Base-by-base conservation (phyloP, 1,284 basidiomycete genomes). In the Rhizoctonia solani region DNA sequence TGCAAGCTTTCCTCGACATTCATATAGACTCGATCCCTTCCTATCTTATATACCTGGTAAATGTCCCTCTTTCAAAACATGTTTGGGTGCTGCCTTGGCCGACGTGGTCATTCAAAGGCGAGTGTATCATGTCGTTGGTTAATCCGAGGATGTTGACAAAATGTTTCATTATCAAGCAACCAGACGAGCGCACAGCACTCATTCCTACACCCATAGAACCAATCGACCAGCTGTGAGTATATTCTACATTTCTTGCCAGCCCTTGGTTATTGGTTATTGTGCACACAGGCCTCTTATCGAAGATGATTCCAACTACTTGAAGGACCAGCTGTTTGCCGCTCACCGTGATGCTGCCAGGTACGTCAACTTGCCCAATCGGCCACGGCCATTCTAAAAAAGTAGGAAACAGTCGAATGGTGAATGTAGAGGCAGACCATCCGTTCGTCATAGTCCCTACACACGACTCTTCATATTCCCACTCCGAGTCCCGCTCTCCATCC, bases 51-150 rank as follows among this genome's bases (percentile, higher is more conserved):
- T 53, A 53, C 34, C 50, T 65, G 49, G 21, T 65, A 65, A 53
- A 65, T 65, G 61, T 65, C 61, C 44, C 61, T 65, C 61, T 65
- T 65, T 65, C 61, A 65, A 19, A 65, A 41, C 41, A 65, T 65
- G 30, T 65, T 65, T 65, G 61, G 61, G 37, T 65, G 61, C 21
- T 65, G 61, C 49, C 39, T 65, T 42, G 61, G 34, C n/a, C 61
- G 61, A 14, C 50, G 61, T 23, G 46, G 23, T 16, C 49, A n/a
- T 13, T 1, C 37, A 16, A 39, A 49, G 9, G 61, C 54, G 39
- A 42, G 61, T 65, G 14, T 39, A 9, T 44, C 25, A 39, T 19
- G 34, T 29, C 29, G 25, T 29, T 32, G 42, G 53, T 49, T 65
- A 50, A 65, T 25, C 23, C 16, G 49, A 30, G 23, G 30, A 3